Evolutionary conservation across 2,329 filamentous ascomycete species (phyloP), one percentile per base, ranked within the genome.

Genomic region (Penicillium sclerotiorum): DNA sequence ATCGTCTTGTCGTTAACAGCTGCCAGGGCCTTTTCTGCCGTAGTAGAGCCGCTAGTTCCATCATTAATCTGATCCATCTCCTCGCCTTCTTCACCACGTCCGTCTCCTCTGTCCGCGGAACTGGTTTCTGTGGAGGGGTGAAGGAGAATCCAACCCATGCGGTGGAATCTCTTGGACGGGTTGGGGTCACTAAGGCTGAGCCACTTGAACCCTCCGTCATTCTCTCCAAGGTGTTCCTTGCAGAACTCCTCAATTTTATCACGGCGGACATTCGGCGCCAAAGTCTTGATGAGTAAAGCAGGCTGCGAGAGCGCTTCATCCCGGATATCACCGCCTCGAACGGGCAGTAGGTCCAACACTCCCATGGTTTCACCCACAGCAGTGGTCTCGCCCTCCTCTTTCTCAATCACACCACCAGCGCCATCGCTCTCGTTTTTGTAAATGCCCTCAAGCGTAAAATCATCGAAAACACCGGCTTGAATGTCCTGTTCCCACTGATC

Each of bases 1-100:
- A 99, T 95, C 0, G 91, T 96, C 77, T 99, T 97, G 60, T 92
- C 90, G 64, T 99, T 97, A 62, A 99, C 87, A n/a, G 91, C 90
- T 54, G 94, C 90, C 0, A 96, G 80, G 1, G 93, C 93, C 65
- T 89, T 93, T 38, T 96, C 89, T 0, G 91, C 90, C 2, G 87
- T 88, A 27, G 68, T 71, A 18, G 65, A 45, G 17, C 59, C 15
- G 12, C 15, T 36, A 18, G 12, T 64, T 44, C 72, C 70, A 2
- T 65, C 57, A 13, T 56, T 55, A 12, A 70, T 68, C 7, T 66
- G 62, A 23, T 72, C 71, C 17, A 80, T 75, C 25, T 83, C 80
- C 48, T 82, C 82, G 13, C 79, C 77, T 33, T 82, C 77, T 59
- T 88, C 86, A 41, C 90, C 87, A 57, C 88, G 85, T 11, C 82